A percentile compares a stretch with the other conserved stretches of the same genome.
These are phyloP conservation scores for Cryptosporidium tyzzeri DNA, from an alignment of 169 alveolate species.

Conservation along the genomic window DNA sequence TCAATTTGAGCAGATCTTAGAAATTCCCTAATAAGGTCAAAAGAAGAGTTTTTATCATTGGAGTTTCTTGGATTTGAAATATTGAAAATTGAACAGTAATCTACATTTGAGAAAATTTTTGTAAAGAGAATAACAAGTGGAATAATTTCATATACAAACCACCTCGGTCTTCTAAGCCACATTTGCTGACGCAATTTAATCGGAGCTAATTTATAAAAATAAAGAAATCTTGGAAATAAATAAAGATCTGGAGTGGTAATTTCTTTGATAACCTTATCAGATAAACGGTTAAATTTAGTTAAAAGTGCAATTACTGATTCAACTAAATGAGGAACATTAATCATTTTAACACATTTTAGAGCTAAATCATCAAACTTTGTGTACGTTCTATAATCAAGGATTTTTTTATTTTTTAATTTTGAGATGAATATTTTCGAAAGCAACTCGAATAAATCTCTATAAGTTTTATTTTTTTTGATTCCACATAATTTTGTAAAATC, in stretches of 20 bases:
- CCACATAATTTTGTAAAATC: conserved; percentile 71
- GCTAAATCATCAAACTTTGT: conserved; percentile 49
- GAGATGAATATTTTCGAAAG: conserved; percentile 34
- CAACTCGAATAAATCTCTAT: conserved; percentile 57
- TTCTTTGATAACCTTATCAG: conserved; percentile 47
- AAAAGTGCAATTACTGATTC: conserved; percentile 27
- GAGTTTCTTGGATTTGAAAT: neutral
- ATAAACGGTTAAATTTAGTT: conserved; percentile 31
- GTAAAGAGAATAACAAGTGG: conserved; percentile 57
- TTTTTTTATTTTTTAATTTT: conserved; percentile 37
- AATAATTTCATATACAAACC: conserved; percentile 61
- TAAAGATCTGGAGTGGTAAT: conserved; percentile 52
- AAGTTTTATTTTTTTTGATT: conserved; percentile 30
- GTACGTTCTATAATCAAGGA: conserved; percentile 11
- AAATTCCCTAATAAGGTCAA: neutral
- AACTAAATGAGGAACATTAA: conserved; percentile 62
- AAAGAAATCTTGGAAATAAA: conserved; percentile 52
- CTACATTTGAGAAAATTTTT: conserved; percentile 42
- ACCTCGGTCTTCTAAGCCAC: conserved; percentile 70
- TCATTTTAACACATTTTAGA: conserved; percentile 28
- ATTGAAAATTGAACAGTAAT: conserved; percentile 30
- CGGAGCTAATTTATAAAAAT: conserved; percentile 66
- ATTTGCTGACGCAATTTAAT: conserved; percentile 69
- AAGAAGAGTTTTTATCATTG: neutral
- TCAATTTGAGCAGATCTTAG: conserved; percentile 7